phyloP scores from a whole-genome alignment of 2,329 filamentous ascomycete genomes.

The Bipolaris oryzae region DNA sequence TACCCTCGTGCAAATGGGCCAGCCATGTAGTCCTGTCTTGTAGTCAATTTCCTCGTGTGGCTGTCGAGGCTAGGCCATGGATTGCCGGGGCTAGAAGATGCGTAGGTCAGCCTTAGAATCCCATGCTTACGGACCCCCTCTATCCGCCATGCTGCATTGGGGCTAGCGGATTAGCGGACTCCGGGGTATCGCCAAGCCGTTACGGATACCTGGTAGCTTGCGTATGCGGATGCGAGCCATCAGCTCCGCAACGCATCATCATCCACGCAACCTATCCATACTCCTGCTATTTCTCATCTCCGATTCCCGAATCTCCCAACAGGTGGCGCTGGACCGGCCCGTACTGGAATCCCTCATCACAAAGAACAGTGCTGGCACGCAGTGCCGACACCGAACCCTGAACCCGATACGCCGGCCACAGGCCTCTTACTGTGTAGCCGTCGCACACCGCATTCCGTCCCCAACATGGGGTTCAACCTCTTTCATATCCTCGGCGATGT shows the following conservation, averaged over 20 bases:
- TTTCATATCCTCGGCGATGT: conserved; percentile 84
- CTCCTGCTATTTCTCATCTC: background rate
- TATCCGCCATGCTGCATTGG: background rate
- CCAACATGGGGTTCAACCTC: conserved; percentile 50
- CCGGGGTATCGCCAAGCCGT: conserved; percentile 10
- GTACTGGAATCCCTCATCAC: background rate
- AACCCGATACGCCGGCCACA: conserved; percentile 9
- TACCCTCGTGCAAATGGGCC: background rate
- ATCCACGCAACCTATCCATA: conserved; percentile 1
- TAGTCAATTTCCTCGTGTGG: background rate
- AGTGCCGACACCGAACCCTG: conserved; percentile 4
- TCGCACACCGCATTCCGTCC: conserved; percentile 10
- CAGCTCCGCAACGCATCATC: conserved; percentile 7
- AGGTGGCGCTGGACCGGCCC: background rate
- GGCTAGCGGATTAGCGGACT: background rate
- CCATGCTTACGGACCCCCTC: conserved; percentile 2
- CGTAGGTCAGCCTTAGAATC: conserved; percentile 6
- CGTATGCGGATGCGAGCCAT: conserved; percentile 9
- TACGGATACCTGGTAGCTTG: conserved; percentile 14
- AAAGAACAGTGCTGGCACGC: conserved; percentile 1
- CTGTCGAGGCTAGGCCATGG: conserved; percentile 2
- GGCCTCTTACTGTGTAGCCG: conserved; percentile 37
- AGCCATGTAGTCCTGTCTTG: background rate
- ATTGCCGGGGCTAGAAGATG: background rate
- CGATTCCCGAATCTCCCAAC: background rate